A percentile compares a stretch with the other conserved stretches of the same genome.
Evolutionary conservation across 2,329 filamentous ascomycete genomes (phyloP).

Genomic region (Trichoderma afroharzianum): DNA sequence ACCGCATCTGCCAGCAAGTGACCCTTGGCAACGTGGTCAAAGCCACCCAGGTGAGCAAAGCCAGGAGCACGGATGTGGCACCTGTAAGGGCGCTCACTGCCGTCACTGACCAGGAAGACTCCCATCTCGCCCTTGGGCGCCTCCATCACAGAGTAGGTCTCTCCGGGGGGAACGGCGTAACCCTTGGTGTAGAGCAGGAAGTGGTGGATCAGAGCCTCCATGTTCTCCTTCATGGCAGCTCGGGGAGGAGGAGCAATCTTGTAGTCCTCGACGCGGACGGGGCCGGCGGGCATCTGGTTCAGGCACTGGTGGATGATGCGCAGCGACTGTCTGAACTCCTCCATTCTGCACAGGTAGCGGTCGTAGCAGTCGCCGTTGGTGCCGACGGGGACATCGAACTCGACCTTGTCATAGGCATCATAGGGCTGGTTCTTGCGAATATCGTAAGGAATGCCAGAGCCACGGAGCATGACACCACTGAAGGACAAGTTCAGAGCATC

Average conservation of each 20-base stretch:
- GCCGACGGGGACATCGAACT: slow-evolving; percentile 96
- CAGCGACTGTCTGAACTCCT: slow-evolving; percentile 97
- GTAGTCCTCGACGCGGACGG: slow-evolving; percentile 96
- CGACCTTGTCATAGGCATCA: slow-evolving; percentile 95
- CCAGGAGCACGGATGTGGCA: slow-evolving; percentile 97
- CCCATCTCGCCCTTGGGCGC: slow-evolving; percentile 99
- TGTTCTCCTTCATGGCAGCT: slow-evolving; percentile 99
- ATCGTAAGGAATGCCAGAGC: slow-evolving; percentile 94
- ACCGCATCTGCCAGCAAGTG: slow-evolving; percentile 95
- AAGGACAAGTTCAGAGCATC: slow-evolving; percentile 98
- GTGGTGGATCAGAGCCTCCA: slow-evolving; percentile 99
- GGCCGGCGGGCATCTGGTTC: slow-evolving; percentile 96
- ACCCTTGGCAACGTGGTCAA: slow-evolving; percentile 88
- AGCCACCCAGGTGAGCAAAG: slow-evolving; percentile 90
- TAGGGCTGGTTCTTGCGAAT: slow-evolving; percentile 96
- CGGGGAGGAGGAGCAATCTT: slow-evolving; percentile 96
- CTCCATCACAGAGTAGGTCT: slow-evolving; percentile 97
- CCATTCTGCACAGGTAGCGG: slow-evolving; percentile 98
- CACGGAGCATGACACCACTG: slow-evolving; percentile 95
- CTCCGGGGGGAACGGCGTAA: slow-evolving; percentile 92
- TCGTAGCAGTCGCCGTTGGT: slow-evolving; percentile 99
- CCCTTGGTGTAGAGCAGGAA: slow-evolving; percentile 99
- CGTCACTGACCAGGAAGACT: slow-evolving; percentile 93
- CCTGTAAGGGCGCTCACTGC: slow-evolving; percentile 91
- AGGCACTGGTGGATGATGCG: slow-evolving; percentile 98